These are phyloP conservation scores for Halteria grandinella DNA, from an alignment of 73 alveolate genomes.

Conservation along the genomic window DNA sequence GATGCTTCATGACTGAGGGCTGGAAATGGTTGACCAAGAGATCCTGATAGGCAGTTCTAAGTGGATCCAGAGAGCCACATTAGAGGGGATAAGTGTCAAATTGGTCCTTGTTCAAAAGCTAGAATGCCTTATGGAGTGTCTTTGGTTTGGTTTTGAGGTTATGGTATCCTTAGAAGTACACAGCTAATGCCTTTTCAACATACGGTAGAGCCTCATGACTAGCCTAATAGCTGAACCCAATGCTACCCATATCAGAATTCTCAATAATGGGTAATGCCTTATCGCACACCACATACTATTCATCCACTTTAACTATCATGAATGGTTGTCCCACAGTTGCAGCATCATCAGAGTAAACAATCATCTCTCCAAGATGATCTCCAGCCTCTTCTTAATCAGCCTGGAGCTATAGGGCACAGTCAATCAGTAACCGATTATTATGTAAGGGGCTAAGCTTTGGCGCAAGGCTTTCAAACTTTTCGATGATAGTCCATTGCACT, in stretches of 20 bases:
- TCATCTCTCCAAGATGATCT: constrained; percentile 2
- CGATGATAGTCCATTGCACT: neutral
- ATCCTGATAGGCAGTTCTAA: neutral
- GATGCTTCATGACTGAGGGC: constrained; percentile 1
- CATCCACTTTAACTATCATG: neutral
- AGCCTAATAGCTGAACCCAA: neutral
- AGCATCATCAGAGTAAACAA: neutral
- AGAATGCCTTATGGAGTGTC: neutral
- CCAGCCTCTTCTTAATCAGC: constrained; percentile 3
- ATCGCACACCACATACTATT: constrained; percentile 21
- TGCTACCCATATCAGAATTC: neutral
- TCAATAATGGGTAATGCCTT: neutral
- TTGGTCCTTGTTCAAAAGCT: neutral
- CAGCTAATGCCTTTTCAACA: constrained; percentile 28
- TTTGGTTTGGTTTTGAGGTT: neutral
- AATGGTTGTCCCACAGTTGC: neutral
- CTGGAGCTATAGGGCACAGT: neutral
- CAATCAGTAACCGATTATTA: neutral
- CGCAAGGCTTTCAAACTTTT: neutral
- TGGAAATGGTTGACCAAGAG: constrained; percentile 20
- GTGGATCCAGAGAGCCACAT: neutral
- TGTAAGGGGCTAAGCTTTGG: neutral
- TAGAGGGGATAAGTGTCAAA: neutral
- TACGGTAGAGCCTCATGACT: neutral
- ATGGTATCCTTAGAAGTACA: neutral